Base-by-base conservation (phyloP, 768 basidiomycete genomes). In the Terana coerulea region DNA sequence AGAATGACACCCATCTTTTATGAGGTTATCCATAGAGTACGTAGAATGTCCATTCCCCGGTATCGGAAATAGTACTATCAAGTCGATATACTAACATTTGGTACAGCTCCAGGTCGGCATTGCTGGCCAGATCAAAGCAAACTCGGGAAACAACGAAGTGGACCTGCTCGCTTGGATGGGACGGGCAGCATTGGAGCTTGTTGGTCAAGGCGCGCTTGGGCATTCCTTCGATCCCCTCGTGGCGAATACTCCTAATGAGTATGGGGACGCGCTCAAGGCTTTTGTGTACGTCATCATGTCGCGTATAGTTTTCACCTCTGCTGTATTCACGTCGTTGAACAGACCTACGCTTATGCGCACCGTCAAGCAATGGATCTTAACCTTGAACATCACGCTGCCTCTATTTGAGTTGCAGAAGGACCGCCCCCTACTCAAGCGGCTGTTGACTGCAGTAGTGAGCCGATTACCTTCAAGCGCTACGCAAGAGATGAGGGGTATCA, bases 131-230 rank as follows among this genome's bases (percentile, higher is more conserved):
- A 22, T 11, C 7, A 12, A 33, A 25, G 12, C 35, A 9, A 28
- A 25, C 10, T 12, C 19, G 7, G 7, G 25, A 15, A 10, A 36
- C 15, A 25, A 21, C 12, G 53, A 61, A 19, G 35, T 64, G n/a
- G 61, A 64, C 47, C 50, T 64, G 47, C 57, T 62, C 21, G 52
- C 59, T 34, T 64, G 63, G 63, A 59, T 64, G 60, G 55, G 55
- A 1, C 63, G 63, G 21, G 57, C 58, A 0, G 60, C 64, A 11
- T 58, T 65, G 8, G 64, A 65, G 52, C 55, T 78, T 35, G 70
- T 79, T 36, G 76, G 74, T 3, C 75, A 74, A 63, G 71, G 71
- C 15, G 76, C 77, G 3, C 64, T 79, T 26, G 72, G 72, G 0
- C 64, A 64, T 36, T 69, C 70, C 1, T 71, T 72, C 42, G 69